Evolutionary conservation across 2,329 filamentous ascomycete genomes (phyloP).

Genomic region (Ophiostoma novo-ulmi): DNA sequence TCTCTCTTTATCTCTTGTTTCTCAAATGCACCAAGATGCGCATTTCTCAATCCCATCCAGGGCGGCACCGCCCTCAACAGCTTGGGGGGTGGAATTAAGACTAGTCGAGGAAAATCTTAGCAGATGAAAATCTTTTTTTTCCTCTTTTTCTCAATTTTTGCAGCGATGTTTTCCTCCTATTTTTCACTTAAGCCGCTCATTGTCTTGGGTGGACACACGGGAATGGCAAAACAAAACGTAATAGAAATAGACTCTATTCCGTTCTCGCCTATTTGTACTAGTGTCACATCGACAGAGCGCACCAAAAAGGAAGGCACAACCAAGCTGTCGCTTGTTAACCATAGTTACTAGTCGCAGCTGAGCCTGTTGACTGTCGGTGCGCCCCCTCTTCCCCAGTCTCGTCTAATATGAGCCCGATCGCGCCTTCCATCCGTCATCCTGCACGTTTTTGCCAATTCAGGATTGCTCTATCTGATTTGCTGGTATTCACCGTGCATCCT

Average conservation of each 20-base stretch:
- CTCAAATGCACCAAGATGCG: too few relatives aligned
- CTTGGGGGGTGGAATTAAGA: not conserved
- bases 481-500: not conserved
- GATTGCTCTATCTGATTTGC: not conserved
- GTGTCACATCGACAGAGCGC: not conserved
- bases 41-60: too few relatives aligned
- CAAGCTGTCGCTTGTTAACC: not conserved
- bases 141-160: not conserved
- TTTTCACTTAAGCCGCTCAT: not conserved
- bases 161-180: not conserved
- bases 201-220: slow-evolving; percentile 9
- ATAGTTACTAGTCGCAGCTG: too few relatives aligned
- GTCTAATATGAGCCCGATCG: not conserved
- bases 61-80: slow-evolving; percentile 2
- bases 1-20: too few relatives aligned
- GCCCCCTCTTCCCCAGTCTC: slow-evolving; percentile 6
- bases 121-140: not conserved
- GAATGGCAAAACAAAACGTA: slow-evolving; percentile 30
- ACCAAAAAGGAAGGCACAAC: not conserved
- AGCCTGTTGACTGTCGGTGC: too few relatives aligned
- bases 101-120: not conserved
- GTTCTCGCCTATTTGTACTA: slow-evolving; percentile 11
- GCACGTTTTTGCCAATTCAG: not conserved
- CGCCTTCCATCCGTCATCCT: slow-evolving; percentile 1
- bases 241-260: slow-evolving; percentile 23